Evolutionary conservation across 345 rosid genomes (phyloP), one percentile per base, ranked within the genome.

Genomic region (Citrus australasica): DNA sequence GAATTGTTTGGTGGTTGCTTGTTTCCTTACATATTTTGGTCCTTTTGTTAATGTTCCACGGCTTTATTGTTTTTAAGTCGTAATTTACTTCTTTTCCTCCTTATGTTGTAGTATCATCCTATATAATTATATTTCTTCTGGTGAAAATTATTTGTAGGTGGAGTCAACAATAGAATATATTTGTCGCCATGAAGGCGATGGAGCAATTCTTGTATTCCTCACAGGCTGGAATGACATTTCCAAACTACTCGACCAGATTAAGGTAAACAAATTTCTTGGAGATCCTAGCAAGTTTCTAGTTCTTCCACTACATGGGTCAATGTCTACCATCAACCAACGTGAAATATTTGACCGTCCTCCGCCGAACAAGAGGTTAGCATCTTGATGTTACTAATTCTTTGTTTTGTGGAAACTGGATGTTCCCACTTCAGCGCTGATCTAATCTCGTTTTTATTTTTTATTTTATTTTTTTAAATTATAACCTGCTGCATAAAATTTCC

Each of bases 221-320:
- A 89, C 99, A 1, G 98, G 99, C 70, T 93, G 99, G 99, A 98
- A 93, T 91, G 98, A 95, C 76, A 95, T 95, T 69, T 91, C 96
- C 25, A 91, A 92, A 86, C 90, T 95, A 69, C 89, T 89, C 70
- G 98, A 93, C 79, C 89, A 81, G 82, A 82, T 95, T 51, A 89
- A 91, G 82, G 89, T 82, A 75, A 93, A 95, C 87, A 87, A 76
- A 73, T 81, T 91, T 75, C 90, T 95, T 84, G 97, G 98, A 77
- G 90, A 93, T 76, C 85, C 83, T 69, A 87, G 88, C 92, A 93
- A 88, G 85, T 89, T 92, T 85, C 82, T 93, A 76, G 89, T 93
- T 71, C 93, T 93, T 76, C 98, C 99, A 24, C 83, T 95, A 4
- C 99, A 95, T 87, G 99, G 99, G 76, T 95, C 97, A 46, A 90